phyloP scores from a whole-genome alignment of 1,284 basidiomycete species.

The Meira miltonrushii region DNA sequence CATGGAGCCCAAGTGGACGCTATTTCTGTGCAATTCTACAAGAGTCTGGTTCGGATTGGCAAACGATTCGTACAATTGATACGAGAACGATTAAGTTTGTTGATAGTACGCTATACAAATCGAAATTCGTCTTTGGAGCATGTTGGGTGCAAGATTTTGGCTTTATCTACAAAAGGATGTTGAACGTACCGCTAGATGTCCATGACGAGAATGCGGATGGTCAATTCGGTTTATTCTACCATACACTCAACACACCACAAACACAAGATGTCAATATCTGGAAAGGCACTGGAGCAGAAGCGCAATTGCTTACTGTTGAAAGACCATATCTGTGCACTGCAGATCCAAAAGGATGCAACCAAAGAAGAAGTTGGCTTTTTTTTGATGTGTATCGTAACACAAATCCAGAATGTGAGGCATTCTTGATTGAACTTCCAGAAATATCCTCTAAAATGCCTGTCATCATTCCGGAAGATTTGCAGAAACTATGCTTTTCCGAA shows the following conservation, averaged over 20 bases:
- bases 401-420: constrained; percentile 2
- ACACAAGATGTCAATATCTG: not conserved
- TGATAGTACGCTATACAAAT: not conserved
- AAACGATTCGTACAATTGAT: not conserved
- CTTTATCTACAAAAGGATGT: not conserved
- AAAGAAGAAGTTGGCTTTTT: not conserved
- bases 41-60: not conserved
- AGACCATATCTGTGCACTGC: not conserved
- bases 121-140: not conserved
- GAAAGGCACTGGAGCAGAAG: too few species aligned
- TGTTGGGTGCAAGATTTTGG: not conserved
- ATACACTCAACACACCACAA: not conserved
- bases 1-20: not conserved
- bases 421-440: not conserved
- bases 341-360: not conserved
- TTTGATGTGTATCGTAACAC: not conserved
- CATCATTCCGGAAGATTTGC: too few species aligned
- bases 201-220: not conserved
- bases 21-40: not conserved
- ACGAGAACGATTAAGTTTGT: not conserved
- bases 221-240: not conserved
- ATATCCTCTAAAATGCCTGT: too few species aligned
- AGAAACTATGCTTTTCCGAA: too few species aligned
- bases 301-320: too few species aligned
- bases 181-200: not conserved